phyloP scores from a whole-genome alignment of 2,329 filamentous ascomycete species.

The Beauveria sp. region DNA sequence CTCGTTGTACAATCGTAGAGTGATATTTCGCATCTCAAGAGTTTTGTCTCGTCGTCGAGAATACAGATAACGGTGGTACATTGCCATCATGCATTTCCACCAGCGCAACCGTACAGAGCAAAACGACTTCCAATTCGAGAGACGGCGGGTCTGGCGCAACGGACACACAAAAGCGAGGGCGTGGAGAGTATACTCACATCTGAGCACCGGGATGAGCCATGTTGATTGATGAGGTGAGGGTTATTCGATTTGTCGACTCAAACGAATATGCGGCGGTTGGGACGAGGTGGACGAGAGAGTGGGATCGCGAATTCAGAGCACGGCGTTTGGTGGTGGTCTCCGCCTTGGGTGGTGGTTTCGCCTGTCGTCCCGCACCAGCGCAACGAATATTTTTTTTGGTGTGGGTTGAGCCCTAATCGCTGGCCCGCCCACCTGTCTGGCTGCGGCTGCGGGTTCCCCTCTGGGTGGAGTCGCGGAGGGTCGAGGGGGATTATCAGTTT shows the following conservation, averaged over 20 bases:
- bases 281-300: slow-evolving; percentile 2
- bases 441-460: background rate
- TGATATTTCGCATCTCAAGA: background rate
- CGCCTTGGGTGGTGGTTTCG: slow-evolving; percentile 2
- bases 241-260: background rate
- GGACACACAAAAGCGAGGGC: background rate
- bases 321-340: slow-evolving; percentile 8
- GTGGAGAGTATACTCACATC: slow-evolving; percentile 43
- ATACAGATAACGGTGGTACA: too few relatives aligned
- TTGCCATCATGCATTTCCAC: background rate
- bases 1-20: background rate
- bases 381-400: slow-evolving; percentile 18
- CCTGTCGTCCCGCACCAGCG: slow-evolving; percentile 5
- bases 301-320: slow-evolving; percentile 10
- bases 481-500: slow-evolving; percentile 1
- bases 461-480: background rate
- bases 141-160: background rate
- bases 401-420: slow-evolving; percentile 25
- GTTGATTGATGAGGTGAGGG: slow-evolving; percentile 32
- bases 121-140: background rate
- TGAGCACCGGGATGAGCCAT: slow-evolving; percentile 56
- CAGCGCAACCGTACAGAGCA: background rate
- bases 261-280: background rate
- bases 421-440: background rate
- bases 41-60: background rate